phyloP scores from a whole-genome alignment of 768 basidiomycete species.

The Roridomyces roridus region DNA sequence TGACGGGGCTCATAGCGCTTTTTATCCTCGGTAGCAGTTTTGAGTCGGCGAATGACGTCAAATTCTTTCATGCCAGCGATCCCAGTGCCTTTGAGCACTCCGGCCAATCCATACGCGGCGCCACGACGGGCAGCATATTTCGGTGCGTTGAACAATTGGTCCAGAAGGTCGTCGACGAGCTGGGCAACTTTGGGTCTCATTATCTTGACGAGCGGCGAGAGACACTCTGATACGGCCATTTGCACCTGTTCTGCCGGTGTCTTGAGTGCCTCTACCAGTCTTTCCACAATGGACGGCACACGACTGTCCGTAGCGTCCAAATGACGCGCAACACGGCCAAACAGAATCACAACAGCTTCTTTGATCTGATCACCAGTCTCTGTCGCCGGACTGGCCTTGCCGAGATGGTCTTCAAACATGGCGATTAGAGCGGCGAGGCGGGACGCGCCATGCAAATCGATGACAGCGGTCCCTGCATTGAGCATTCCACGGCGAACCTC shows the following conservation, averaged over 20 bases:
- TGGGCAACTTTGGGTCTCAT: conserved; percentile 64
- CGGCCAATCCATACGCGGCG: conserved; percentile 95
- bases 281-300: conserved; percentile 81
- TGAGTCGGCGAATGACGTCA: conserved; percentile 74
- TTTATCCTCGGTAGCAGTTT: conserved; percentile 85
- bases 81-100: conserved; percentile 90
- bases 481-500: conserved; percentile 90
- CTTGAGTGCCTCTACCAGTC: conserved; percentile 87
- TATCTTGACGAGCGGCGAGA: conserved; percentile 82
- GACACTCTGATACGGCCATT: conserved; percentile 93
- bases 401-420: conserved; percentile 82
- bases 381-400: conserved; percentile 55
- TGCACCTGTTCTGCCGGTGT: conserved; percentile 97
- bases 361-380: conserved; percentile 89
- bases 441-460: conserved; percentile 82
- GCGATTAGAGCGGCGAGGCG: conserved; percentile 77
- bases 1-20: conserved; percentile 86
- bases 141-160: conserved; percentile 74
- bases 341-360: conserved; percentile 93
- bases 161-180: conserved; percentile 80
- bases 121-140: conserved; percentile 97
- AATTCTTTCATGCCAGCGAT: conserved; percentile 86
- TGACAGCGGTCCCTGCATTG: conserved; percentile 78
- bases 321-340: conserved; percentile 91
- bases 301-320: conserved; percentile 78